Conservation (phyloP, 805 yeast genomes). For the Monosporozyma yasuniensis region DNA sequence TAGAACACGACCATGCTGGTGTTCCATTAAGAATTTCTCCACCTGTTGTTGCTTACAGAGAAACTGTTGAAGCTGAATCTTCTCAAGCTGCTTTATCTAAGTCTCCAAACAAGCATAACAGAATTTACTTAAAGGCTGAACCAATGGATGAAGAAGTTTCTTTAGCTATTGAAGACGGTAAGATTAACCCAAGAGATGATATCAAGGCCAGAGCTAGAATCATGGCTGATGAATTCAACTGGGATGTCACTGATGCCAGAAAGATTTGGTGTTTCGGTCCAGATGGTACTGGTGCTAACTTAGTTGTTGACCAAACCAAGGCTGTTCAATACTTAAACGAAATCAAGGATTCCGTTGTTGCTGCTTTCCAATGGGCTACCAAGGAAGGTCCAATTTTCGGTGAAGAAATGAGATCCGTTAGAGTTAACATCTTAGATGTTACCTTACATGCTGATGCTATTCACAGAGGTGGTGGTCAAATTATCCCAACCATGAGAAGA, state of each 20-base stretch:
- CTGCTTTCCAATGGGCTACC: conserved; percentile 99
- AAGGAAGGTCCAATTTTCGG: conserved; percentile 99
- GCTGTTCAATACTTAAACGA: conserved; percentile 98
- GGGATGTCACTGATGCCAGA: conserved; percentile 99
- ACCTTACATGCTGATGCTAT: conserved; percentile 99
- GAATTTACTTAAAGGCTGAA: conserved; percentile 95
- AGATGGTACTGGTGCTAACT: conserved; percentile 97
- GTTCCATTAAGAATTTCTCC: conserved; percentile 95
- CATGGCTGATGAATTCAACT: conserved; percentile 97
- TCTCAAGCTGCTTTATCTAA: conserved; percentile 94
- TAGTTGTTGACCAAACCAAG: conserved; percentile 99
- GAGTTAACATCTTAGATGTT: conserved; percentile 97
- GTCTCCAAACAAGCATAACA: conserved; percentile 99
- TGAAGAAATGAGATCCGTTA: conserved; percentile 91
- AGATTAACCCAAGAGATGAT: conserved; percentile 91
- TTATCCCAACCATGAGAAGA: conserved; percentile 99
- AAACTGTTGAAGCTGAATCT: conserved; percentile 90
- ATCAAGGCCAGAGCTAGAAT: conserved; percentile 98
- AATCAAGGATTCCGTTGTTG: conserved; percentile 98
- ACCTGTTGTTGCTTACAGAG: conserved; percentile 98
- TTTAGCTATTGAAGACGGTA: conserved; percentile 87
- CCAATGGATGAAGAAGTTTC: conserved; percentile 92
- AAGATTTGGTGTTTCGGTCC: conserved; percentile 99
- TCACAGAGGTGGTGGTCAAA: conserved; percentile 99
- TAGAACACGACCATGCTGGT: conserved; percentile 99